Evolutionary conservation across 169 alveolate genomes (phyloP), one percentile per base, ranked within the genome.

Genomic region (Amoebophrya sp.): DNA sequence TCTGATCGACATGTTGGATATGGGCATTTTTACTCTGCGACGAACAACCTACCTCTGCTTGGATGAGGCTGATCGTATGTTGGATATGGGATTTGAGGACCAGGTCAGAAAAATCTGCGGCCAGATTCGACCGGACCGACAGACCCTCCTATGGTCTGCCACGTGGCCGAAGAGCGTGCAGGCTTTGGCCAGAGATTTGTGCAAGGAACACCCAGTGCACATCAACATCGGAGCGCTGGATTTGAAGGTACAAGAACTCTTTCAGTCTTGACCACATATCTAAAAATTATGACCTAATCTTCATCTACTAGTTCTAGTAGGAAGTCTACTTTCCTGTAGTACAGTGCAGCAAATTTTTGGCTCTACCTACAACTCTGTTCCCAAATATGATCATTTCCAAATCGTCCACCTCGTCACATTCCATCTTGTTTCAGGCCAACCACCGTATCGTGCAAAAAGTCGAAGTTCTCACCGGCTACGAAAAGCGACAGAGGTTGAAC

Each of bases 51-150:
- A 97, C 94, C 96, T 99, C 41, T 99, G 98, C 78, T 96, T 99
- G 89, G 99, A 99, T 95, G 99, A 99, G 95, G 99, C 99, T 12
- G 99, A 99, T 94, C 95, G 97, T 41, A 99, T 99, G 99, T 97
- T 99, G 92, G 99, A 99, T 94, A 98, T 99, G 99, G 99, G 99
- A 29, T 99, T 99, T 95, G 99, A 99, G 94, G 98, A 98, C 26
- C 99, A 98, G 95, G 98, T 99, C 78, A 93, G 99, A 93, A 97
- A 97, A 95, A 97, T 98, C 78, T 96, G 96, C 53, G 93, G 96
- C 39, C 98, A 97, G 92, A 96, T 97, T 40, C 94, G 98, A 53
- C 98, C 98, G 47, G 98, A 97, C 92, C 92, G 99, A 34, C 98
- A 97, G 95, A 98, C 99, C 29, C 96, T 98, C 41, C 96, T 98